Evolutionary conservation across 768 basidiomycete species (phyloP).

Genomic region (Candolleomyces efflorescens): DNA sequence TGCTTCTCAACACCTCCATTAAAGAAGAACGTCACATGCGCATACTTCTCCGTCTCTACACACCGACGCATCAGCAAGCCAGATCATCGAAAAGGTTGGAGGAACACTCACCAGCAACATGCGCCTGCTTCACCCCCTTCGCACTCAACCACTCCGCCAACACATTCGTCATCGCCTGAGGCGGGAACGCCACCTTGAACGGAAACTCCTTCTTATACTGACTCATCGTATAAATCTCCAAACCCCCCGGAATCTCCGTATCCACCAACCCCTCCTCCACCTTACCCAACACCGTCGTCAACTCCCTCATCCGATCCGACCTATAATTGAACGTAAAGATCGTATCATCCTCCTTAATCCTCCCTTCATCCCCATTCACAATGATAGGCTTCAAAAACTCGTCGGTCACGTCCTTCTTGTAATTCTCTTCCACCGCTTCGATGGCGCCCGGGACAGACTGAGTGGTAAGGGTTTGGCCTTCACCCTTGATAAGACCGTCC

Average conservation of each 20-base stretch:
- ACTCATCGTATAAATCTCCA: slow-evolving; percentile 91
- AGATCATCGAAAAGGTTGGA: too few species aligned
- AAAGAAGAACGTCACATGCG: slow-evolving; percentile 98
- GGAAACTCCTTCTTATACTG: slow-evolving; percentile 89
- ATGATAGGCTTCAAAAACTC: slow-evolving; percentile 97
- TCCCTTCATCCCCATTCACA: slow-evolving; percentile 69
- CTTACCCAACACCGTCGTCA: slow-evolving; percentile 74
- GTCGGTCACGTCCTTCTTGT: slow-evolving; percentile 84
- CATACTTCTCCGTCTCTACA: slow-evolving; percentile 94
- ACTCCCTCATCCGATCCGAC: slow-evolving; percentile 94
- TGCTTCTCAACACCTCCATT: slow-evolving; percentile 96
- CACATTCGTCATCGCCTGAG: slow-evolving; percentile 90
- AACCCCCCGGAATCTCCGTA: slow-evolving; percentile 4
- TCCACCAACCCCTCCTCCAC: slow-evolving; percentile 75
- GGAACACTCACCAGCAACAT: slow-evolving; percentile 74
- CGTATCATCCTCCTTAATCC: slow-evolving; percentile 85
- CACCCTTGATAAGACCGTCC: slow-evolving; percentile 78
- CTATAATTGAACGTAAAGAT: slow-evolving; percentile 98
- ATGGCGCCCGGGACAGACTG: slow-evolving; percentile 41
- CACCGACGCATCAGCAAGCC: slow-evolving; percentile 62
- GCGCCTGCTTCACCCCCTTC: slow-evolving; percentile 78
- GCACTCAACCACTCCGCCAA: slow-evolving; percentile 88
- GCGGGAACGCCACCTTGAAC: slow-evolving; percentile 90
- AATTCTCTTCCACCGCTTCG: slow-evolving; percentile 67
- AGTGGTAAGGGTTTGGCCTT: slow-evolving; percentile 35